A percentile compares a stretch with the other conserved stretches of the same genome.
Conservation (phyloP, 805 yeast species). For the Komagataella phaffii region DNA sequence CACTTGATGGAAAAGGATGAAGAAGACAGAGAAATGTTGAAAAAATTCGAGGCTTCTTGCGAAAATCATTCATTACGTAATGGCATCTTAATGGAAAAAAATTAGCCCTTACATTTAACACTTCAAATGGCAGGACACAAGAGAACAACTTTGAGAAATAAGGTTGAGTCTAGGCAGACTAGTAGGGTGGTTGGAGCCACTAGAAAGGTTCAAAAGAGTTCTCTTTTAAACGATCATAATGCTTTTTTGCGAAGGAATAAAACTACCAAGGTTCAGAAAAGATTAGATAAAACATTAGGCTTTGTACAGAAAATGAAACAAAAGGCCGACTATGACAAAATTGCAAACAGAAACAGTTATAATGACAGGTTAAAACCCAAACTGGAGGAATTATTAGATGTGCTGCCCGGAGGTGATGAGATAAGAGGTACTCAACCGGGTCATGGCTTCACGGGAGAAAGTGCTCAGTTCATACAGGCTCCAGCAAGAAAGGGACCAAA, state of each 20-base stretch:
- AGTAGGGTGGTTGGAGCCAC: background rate
- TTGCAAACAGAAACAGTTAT: background rate
- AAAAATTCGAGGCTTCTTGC: background rate
- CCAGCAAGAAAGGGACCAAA: slow-evolving; percentile 11
- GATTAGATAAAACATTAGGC: background rate
- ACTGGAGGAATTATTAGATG: slow-evolving; percentile 47
- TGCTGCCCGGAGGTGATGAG: slow-evolving; percentile 27
- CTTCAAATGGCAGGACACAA: background rate
- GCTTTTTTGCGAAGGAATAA: background rate
- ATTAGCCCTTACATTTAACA: no score
- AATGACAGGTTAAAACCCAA: slow-evolving; percentile 55
- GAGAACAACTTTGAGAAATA: background rate
- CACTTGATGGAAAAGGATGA: slow-evolving; percentile 48
- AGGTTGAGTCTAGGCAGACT: background rate
- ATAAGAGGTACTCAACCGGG: background rate
- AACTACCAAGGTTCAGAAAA: background rate
- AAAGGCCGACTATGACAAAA: background rate
- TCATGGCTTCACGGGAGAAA: background rate
- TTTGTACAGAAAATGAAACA: slow-evolving; percentile 8
- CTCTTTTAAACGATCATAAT: background rate
- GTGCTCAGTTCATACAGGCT: background rate
- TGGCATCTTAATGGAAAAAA: background rate
- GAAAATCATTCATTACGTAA: background rate
- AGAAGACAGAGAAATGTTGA: slow-evolving; percentile 22
- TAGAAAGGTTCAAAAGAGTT: background rate